Base-by-base conservation (phyloP, 192 early-diverging fungal genomes). In the Geosiphon pyriformis region DNA sequence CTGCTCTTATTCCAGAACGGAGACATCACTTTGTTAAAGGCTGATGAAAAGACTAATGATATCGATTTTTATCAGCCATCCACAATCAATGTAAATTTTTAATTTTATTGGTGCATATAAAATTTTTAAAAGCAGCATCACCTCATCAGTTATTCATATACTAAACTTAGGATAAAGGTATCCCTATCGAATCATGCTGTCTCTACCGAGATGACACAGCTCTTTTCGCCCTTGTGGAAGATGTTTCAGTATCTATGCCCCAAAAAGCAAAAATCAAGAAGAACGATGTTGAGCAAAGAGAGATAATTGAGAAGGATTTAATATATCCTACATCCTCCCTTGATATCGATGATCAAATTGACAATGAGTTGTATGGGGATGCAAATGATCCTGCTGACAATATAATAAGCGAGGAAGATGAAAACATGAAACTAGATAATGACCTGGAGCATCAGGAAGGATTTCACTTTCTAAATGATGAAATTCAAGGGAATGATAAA, bases 1-100 rank as follows among this genome's bases (percentile, higher is more conserved):
- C 62, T 96, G 25, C 68, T 96, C 11, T 74, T 84, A 51, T 76
- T 85, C 59, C 83, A 82, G 55, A 77, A 79, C 53, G 92, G 88
- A 4, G 79, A 82, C 2, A 70, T 88, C 27, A 49, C 79, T 6
- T 62, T 91, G 15, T 81, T 88, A 17, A 78, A 83, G 65, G 82
- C 83, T 0, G 80, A 91, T 65, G 66, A 74, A 12, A 76, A 72
- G 0, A 74, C 79, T 18, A 81, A 80, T 49, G 72, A 75, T 17
- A 68, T 82, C 3, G 67, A 69, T 2, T 26, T 65, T 23, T 48
- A 74, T n/a, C 68, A 74, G 12, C 72, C 83, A 0, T 65, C 70
- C 4, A n/a, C 48, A 23, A 62, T 83, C 22, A 83, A 78, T 57
- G 80, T 81, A 72, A 65, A 68, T 22, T 30, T 35, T 46, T 11